Conservation (phyloP, 2,329 filamentous ascomycete species). For the Lasiodiplodia hormozganensis region DNA sequence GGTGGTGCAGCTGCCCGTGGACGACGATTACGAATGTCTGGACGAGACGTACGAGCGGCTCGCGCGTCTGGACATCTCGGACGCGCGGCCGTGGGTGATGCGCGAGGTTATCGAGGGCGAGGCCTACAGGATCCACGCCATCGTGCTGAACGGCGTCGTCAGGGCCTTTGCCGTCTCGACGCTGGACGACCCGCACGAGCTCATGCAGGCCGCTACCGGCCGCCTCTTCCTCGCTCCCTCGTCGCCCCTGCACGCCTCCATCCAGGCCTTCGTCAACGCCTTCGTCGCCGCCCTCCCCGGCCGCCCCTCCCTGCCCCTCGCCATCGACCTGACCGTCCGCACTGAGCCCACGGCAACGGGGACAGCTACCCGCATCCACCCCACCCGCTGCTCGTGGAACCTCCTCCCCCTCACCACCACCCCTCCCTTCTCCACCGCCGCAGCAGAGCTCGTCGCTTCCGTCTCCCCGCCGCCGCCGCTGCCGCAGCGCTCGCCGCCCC, state of each 20-base stretch:
- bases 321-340: conserved; percentile 14
- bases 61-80: conserved; percentile 14
- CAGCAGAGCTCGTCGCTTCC: background rate
- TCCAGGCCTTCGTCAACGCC: conserved; percentile 4
- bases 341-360: conserved; percentile 5
- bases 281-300: conserved; percentile 17
- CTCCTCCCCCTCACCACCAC: background rate
- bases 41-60: conserved; percentile 23
- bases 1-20: background rate
- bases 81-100: conserved; percentile 15
- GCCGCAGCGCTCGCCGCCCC: background rate
- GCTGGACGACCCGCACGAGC: background rate
- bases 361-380: conserved; percentile 7
- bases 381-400: conserved; percentile 1
- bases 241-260: conserved; percentile 5
- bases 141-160: conserved; percentile 1
- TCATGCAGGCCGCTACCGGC: background rate
- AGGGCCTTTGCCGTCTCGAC: conserved; percentile 7
- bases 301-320: background rate
- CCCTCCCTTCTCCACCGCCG: conserved; percentile 1
- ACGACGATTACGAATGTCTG: background rate
- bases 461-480: background rate
- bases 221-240: background rate
- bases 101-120: conserved; percentile 14
- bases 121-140: background rate